These are phyloP conservation scores for Cladorrhinum samala DNA, from an alignment of 495 filamentous ascomycete species.

Conservation along the genomic window DNA sequence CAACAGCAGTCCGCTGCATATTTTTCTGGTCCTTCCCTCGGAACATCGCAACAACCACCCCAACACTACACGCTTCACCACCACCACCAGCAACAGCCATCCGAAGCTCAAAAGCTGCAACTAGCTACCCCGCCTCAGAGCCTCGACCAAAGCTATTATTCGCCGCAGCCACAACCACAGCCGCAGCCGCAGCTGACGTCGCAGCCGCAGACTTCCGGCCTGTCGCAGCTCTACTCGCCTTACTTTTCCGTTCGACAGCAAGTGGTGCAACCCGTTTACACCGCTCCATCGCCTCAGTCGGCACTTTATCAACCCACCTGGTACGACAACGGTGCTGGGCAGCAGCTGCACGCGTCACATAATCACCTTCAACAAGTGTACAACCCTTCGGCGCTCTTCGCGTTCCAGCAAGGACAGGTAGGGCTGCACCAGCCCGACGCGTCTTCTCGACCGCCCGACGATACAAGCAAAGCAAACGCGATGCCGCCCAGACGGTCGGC, in stretches of 20 bases:
- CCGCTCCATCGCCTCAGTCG: slow-evolving; percentile 1
- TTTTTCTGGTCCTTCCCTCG: slow-evolving; percentile 15
- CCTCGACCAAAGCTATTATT: slow-evolving; percentile 1
- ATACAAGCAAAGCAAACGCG: background rate
- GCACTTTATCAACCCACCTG: background rate
- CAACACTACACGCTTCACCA: background rate
- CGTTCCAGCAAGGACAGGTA: background rate
- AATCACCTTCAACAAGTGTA: slow-evolving; percentile 8
- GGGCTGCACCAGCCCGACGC: slow-evolving; percentile 4
- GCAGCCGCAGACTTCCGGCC: slow-evolving; percentile 1
- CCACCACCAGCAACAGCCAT: slow-evolving; percentile 6
- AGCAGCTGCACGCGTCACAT: slow-evolving; percentile 1
- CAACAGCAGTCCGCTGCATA: too few species aligned
- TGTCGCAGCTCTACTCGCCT: slow-evolving; percentile 1
- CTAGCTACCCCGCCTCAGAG: slow-evolving; percentile 14
- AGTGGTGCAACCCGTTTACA: background rate
- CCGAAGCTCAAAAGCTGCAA: slow-evolving; percentile 16
- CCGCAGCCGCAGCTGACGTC: background rate
- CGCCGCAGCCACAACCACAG: background rate
- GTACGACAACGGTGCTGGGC: slow-evolving; percentile 11
- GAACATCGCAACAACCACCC: background rate
- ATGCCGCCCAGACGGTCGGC: slow-evolving; percentile 15
- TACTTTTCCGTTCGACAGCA: slow-evolving; percentile 9
- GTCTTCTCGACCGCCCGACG: background rate
- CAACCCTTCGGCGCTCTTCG: background rate